phyloP scores from a whole-genome alignment of 768 basidiomycete species.

The Lactarius quietus region DNA sequence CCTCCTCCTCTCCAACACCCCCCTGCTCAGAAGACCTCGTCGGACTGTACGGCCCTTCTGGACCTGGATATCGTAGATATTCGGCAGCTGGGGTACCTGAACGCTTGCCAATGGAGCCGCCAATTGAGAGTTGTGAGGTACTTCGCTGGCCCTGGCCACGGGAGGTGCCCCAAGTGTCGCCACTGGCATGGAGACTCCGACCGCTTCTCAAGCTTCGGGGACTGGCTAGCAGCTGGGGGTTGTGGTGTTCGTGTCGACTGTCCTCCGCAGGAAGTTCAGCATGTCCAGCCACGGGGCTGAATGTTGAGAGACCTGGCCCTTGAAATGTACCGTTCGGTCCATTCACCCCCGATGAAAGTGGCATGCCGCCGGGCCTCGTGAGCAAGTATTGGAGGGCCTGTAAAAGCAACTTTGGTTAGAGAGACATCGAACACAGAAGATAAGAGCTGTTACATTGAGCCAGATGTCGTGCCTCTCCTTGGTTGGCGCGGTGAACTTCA shows the following conservation, averaged over 20 bases:
- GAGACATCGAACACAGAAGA: conserved; percentile 19
- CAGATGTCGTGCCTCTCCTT: conserved; percentile 97
- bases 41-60: conserved; percentile 76
- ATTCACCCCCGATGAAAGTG: conserved; percentile 28
- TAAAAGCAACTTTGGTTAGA: conserved; percentile 16
- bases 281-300: conserved; percentile 32
- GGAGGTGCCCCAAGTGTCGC: conserved; percentile 70
- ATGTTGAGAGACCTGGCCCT: conserved; percentile 24
- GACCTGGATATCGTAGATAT: conserved; percentile 76
- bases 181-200: conserved; percentile 52
- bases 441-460: conserved; percentile 64
- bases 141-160: conserved; percentile 73
- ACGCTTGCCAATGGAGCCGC: conserved; percentile 78
- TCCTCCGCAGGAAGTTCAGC: conserved; percentile 38
- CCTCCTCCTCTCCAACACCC: conserved; percentile 48
- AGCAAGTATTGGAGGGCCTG: conserved; percentile 92
- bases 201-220: conserved; percentile 73
- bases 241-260: conserved; percentile 45
- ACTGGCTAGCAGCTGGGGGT: conserved; percentile 47
- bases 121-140: conserved; percentile 70
- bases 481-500: conserved; percentile 96
- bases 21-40: conserved; percentile 48
- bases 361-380: conserved; percentile 54
- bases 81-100: conserved; percentile 90
- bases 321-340: conserved; percentile 13